Conservation (phyloP, 257 asterid genomes). For the Primulina tabacum region DNA sequence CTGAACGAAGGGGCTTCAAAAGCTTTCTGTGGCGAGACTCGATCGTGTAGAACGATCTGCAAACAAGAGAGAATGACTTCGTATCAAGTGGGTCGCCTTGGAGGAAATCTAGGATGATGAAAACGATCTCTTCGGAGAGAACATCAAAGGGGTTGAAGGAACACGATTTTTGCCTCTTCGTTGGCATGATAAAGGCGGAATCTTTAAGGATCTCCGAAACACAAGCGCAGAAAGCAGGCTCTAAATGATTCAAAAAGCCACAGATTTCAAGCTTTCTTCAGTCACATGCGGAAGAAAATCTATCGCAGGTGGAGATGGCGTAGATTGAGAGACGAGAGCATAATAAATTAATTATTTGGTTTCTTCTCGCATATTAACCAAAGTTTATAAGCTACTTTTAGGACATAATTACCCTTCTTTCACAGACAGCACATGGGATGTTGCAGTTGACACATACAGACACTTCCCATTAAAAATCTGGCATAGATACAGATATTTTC, state of each 20-base stretch:
- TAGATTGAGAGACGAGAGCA: slow-evolving; percentile 33
- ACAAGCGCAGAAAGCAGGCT: slow-evolving; percentile 2
- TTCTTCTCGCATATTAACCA: neutral
- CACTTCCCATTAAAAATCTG: neutral
- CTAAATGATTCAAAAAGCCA: neutral
- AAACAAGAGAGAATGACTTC: slow-evolving; percentile 78
- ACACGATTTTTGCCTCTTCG: slow-evolving; percentile 59
- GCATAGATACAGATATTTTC: neutral
- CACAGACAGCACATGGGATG: neutral
- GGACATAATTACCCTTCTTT: slow-evolving; percentile 27
- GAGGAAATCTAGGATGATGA: slow-evolving; percentile 60
- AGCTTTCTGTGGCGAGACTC: slow-evolving; percentile 66
- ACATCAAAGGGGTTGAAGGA: slow-evolving; percentile 55
- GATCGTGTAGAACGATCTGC: slow-evolving; percentile 52
- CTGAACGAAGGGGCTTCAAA: slow-evolving; percentile 66
- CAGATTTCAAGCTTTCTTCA: slow-evolving; percentile 13
- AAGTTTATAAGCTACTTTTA: neutral
- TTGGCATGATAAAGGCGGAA: slow-evolving; percentile 29
- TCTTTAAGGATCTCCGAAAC: slow-evolving; percentile 28
- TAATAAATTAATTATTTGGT: slow-evolving; percentile 29
- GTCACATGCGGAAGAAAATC: slow-evolving; percentile 4
- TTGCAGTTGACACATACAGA: neutral
- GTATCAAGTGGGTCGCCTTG: slow-evolving; percentile 62
- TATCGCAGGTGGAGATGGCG: neutral
- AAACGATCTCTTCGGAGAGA: slow-evolving; percentile 68